Base-by-base conservation (phyloP, 2,329 filamentous ascomycete species). In the Arthroderma sp. region DNA sequence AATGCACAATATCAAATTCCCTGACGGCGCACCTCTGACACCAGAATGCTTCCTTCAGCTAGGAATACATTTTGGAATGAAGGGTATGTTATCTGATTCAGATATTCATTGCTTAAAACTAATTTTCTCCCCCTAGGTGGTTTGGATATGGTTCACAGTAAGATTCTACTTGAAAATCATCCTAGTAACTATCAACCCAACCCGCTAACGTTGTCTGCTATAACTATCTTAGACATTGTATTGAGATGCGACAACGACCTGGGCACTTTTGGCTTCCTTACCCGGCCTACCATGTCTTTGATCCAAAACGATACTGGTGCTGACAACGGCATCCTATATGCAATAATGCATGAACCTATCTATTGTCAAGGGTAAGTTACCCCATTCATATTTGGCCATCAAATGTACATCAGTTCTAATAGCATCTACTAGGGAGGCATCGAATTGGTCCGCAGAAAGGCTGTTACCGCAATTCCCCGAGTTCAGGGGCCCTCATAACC, bases 281-380 rank as follows among this genome's bases (percentile, higher is more conserved):
- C 86, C 0, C 79, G 83, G 17, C 82, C 85, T 0, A 86, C 87
- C 0, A 78, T 95, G 2, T 75, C 80, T 2, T 75, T 79, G 0
- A 75, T 95, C 23, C 89, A 95, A 68, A 71, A 77, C 19, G 79
- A 80, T 55, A 79, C 84, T 1, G 76, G 79, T 1, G 90, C 89
- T 66, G 90, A 96, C 66, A 80, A 81, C 41, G 82, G 84, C 63
- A 82, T 91, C 57, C 81, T 96, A 60, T 97, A 96, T 68, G 86
- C 87, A 23, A 77, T 96, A 39, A 75, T 96, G 2, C 91, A 97
- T 68, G 91, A 97, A 71, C 79, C 87, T 6, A 85, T 91, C 63
- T 97, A 96, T 76, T 91, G 86, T 69, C 82, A 87, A 70, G 81
- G 81, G 60, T 80, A 76, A 59, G 67, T 7, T 17, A 21, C 17